phyloP scores from a whole-genome alignment of 2,329 filamentous ascomycete genomes.

The Epichloe elymi region DNA sequence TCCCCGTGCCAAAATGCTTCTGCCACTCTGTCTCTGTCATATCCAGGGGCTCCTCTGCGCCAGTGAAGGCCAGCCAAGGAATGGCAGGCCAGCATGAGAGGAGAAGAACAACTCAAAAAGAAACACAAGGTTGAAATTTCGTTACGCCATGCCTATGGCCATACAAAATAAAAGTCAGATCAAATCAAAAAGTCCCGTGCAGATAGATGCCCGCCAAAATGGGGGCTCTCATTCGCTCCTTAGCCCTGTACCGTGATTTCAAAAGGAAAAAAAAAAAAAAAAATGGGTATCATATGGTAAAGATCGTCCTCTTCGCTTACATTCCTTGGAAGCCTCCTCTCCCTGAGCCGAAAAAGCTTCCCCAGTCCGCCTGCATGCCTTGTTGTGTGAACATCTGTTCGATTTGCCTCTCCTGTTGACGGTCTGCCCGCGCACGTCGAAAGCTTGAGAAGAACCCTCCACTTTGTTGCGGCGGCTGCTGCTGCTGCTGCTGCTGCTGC shows the following conservation, averaged over 20 bases:
- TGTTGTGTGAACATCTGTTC: constrained; percentile 37
- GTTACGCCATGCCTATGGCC: background rate
- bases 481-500: constrained; percentile 11
- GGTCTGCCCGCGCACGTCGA: constrained; percentile 13
- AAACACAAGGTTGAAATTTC: background rate
- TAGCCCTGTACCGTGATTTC: constrained; percentile 3
- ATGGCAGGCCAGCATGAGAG: too few relatives aligned
- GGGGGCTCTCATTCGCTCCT: background rate
- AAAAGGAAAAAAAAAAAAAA: constrained; percentile 10
- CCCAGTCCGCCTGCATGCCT: constrained; percentile 32
- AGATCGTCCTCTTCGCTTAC: constrained; percentile 18
- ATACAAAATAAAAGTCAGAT: background rate
- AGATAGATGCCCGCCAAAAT: background rate
- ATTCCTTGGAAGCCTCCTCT: constrained; percentile 30
- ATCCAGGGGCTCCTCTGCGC: too few relatives aligned
- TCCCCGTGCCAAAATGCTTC: too few relatives aligned
- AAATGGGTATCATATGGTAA: constrained; percentile 24
- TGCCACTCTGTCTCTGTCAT: too few relatives aligned
- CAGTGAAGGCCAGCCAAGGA: too few relatives aligned
- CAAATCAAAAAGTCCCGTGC: background rate
- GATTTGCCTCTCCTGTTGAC: constrained; percentile 27
- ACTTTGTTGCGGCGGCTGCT: constrained; percentile 13
- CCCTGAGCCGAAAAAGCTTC: constrained; percentile 32
- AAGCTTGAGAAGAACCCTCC: constrained; percentile 17
- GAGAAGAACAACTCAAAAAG: background rate